These are phyloP conservation scores for Saprolegnia diclina DNA, from an alignment of 352 stramenopile species.

Conservation along the genomic window DNA sequence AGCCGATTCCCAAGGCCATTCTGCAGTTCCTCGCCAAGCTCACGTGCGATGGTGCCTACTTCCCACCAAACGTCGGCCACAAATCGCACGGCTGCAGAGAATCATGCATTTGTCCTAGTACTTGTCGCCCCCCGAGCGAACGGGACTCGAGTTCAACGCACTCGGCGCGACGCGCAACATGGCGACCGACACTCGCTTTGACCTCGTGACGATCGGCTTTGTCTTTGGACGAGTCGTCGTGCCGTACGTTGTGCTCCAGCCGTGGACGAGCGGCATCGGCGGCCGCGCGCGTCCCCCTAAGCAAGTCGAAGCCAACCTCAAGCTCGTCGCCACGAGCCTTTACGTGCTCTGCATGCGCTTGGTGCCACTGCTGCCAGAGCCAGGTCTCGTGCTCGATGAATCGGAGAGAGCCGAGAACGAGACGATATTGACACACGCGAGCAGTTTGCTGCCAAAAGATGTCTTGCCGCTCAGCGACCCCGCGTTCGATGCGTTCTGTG, in stretches of 20 bases:
- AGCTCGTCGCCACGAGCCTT: conserved; percentile 8
- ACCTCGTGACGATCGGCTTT: conserved; percentile 61
- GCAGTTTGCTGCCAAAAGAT: conserved; percentile 13
- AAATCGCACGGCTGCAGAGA: neutral
- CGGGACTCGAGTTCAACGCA: conserved; percentile 46
- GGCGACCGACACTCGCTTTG: conserved; percentile 33
- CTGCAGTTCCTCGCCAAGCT: conserved; percentile 53
- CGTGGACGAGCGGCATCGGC: conserved; percentile 42
- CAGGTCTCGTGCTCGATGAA: neutral
- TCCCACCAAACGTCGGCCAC: conserved; percentile 40
- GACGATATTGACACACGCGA: neutral
- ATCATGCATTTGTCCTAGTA: conserved; percentile 20
- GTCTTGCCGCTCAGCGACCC: conserved; percentile 15
- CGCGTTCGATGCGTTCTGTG: conserved; percentile 5
- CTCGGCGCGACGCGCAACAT: conserved; percentile 50
- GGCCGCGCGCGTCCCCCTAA: neutral
- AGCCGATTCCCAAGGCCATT: conserved; percentile 41
- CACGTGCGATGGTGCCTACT: conserved; percentile 55
- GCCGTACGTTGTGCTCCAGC: conserved; percentile 47
- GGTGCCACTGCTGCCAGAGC: conserved; percentile 9
- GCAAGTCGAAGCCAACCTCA: conserved; percentile 19
- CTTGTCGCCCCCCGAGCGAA: conserved; percentile 38
- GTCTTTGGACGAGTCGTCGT: conserved; percentile 55
- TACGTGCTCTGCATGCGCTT: conserved; percentile 15
- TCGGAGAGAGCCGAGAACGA: neutral